phyloP scores from a whole-genome alignment of 768 basidiomycete genomes.

The Amanita muscaria region DNA sequence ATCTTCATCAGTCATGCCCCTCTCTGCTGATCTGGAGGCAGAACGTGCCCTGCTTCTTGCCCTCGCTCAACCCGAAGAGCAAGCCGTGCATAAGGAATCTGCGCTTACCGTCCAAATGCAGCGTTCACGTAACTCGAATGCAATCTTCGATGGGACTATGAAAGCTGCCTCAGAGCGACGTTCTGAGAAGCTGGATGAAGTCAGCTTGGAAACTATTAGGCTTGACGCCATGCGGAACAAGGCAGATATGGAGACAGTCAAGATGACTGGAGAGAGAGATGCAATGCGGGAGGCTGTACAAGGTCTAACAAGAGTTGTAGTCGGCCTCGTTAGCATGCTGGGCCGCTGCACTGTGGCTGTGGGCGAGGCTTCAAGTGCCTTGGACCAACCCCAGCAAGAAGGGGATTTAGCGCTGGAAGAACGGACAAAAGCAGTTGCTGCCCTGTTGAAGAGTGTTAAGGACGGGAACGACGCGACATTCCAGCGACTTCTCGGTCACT shows the following conservation, averaged over 20 bases:
- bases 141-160: constrained; percentile 81
- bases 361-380: constrained; percentile 41
- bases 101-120: constrained; percentile 48
- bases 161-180: constrained; percentile 75
- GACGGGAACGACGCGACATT: constrained; percentile 67
- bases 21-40: constrained; percentile 56
- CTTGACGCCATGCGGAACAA: constrained; percentile 57
- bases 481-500: constrained; percentile 56
- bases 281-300: constrained; percentile 53
- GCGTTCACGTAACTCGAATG: constrained; percentile 63
- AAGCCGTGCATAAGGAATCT: constrained; percentile 50
- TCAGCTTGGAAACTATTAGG: constrained; percentile 59
- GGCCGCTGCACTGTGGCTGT: constrained; percentile 70
- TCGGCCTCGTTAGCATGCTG: constrained; percentile 71
- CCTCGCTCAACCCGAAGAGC: constrained; percentile 65
- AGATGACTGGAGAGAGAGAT: constrained; percentile 57
- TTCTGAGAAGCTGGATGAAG: constrained; percentile 70
- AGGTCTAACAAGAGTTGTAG: constrained; percentile 58
- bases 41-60: constrained; percentile 63
- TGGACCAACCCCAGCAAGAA: constrained; percentile 26
- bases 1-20: constrained; percentile 28
- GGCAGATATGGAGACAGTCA: constrained; percentile 62
- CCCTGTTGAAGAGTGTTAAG: constrained; percentile 43
- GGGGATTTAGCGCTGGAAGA: constrained; percentile 27
- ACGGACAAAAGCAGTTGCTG: constrained; percentile 30